Conservation (phyloP, 2,329 filamentous ascomycete genomes). For the Colletotrichum abscissum region DNA sequence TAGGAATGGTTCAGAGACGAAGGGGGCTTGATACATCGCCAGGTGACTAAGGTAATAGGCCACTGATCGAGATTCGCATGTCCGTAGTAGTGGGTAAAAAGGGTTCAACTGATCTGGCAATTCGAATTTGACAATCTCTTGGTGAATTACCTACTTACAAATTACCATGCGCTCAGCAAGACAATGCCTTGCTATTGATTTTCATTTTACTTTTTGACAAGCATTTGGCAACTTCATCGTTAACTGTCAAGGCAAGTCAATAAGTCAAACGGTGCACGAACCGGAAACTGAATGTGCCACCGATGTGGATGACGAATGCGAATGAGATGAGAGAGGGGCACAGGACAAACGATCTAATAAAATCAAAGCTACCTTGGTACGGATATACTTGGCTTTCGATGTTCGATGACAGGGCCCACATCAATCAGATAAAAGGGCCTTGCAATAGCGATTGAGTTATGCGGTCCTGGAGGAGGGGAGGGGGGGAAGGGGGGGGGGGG, state of each 20-base stretch:
- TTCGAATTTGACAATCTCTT: not conserved
- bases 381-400: constrained; percentile 12
- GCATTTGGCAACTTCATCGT: not conserved
- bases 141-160: not conserved
- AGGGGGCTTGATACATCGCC: too few relatives aligned
- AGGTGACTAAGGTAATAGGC: not conserved
- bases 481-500: too few relatives aligned
- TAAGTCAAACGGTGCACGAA: not conserved
- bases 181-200: not conserved
- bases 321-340: constrained; percentile 24
- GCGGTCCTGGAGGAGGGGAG: not conserved
- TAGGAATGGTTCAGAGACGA: too few relatives aligned
- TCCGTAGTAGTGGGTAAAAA: not conserved
- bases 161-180: not conserved
- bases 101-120: not conserved
- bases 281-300: not conserved
- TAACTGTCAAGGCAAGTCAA: not conserved
- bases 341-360: constrained; percentile 4
- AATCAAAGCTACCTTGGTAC: not conserved
- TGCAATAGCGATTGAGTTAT: constrained; percentile 27
- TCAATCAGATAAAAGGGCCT: constrained; percentile 12
- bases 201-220: not conserved
- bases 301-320: constrained; percentile 12
- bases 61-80: not conserved
- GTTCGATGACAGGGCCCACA: constrained; percentile 1